A percentile compares a stretch with the other conserved stretches of the same genome.
These are phyloP conservation scores for Sisymbrium irio DNA, from an alignment of 345 rosid species.

Conservation along the genomic window DNA sequence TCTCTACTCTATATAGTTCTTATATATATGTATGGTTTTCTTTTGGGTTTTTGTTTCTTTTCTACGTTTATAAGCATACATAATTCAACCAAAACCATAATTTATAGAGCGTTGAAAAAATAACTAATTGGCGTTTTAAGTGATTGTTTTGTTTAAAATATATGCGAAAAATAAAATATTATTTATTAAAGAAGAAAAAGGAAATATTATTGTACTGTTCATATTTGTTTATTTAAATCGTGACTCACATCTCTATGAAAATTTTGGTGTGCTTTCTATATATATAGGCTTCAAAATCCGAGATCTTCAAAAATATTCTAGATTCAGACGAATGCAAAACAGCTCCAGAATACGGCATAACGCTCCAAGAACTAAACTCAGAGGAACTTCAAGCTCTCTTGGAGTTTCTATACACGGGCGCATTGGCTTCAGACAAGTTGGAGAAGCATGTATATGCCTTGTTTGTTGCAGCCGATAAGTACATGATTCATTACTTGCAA, in stretches of 20 bases:
- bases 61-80: too few species aligned
- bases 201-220: too few species aligned
- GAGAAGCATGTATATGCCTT: constrained; percentile 54
- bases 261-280: neutral
- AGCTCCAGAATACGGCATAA: constrained; percentile 47
- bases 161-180: neutral
- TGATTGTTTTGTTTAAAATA: neutral
- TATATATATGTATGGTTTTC: too few species aligned
- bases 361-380: constrained; percentile 53
- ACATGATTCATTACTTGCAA: constrained; percentile 60
- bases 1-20: too few species aligned
- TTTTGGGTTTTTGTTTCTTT: neutral
- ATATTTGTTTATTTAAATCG: too few species aligned
- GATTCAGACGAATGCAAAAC: constrained; percentile 69
- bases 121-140: neutral
- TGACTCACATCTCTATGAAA: too few species aligned
- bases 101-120: neutral
- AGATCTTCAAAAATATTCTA: constrained; percentile 68
- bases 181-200: neutral
- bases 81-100: too few species aligned
- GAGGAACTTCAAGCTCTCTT: constrained; percentile 72
- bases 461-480: constrained; percentile 70
- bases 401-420: constrained; percentile 78
- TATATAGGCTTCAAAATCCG: constrained; percentile 75
- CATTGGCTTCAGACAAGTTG: constrained; percentile 44